phyloP scores from a whole-genome alignment of 2,329 filamentous ascomycete genomes.

The Coniochaeta sp. region DNA sequence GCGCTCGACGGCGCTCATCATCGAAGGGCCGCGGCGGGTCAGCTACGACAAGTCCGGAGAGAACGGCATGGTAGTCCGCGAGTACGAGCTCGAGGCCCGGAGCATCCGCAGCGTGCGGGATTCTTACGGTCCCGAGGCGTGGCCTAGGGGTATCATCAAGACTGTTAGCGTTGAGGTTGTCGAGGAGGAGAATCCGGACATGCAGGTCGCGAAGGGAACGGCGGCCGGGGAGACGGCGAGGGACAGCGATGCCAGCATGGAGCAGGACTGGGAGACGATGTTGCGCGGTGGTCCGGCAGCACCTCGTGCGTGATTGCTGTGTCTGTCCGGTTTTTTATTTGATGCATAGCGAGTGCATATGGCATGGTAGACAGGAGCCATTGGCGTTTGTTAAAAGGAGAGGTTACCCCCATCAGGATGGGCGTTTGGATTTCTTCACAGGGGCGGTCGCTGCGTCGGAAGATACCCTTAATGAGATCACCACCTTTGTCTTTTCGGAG shows the following conservation, averaged over 20 bases:
- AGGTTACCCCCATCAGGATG: background rate
- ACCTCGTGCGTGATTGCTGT: background rate
- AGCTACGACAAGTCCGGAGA: slow-evolving; percentile 9
- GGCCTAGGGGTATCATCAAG: slow-evolving; percentile 29
- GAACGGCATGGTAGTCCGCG: background rate
- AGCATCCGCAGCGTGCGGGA: slow-evolving; percentile 6
- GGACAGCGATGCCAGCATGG: slow-evolving; percentile 7
- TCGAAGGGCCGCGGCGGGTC: slow-evolving; percentile 15
- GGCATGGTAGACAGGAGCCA: background rate
- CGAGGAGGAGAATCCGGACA: slow-evolving; percentile 22
- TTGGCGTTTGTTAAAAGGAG: background rate
- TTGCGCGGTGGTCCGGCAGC: slow-evolving; percentile 13
- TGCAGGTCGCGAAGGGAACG: slow-evolving; percentile 6
- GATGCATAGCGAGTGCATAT: background rate
- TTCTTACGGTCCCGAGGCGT: slow-evolving; percentile 14
- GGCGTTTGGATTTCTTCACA: background rate
- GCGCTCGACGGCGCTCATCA: slow-evolving; percentile 16
- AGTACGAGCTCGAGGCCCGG: slow-evolving; percentile 6
- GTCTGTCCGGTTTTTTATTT: background rate
- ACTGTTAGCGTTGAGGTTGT: slow-evolving; percentile 28
- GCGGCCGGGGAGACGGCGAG: background rate
- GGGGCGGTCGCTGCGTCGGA: background rate
- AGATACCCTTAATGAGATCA: background rate
- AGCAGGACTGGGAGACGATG: slow-evolving; percentile 20
- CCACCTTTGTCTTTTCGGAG: background rate